Base-by-base conservation (phyloP, 208 protist species). In the Novymonas esmeraldas region DNA sequence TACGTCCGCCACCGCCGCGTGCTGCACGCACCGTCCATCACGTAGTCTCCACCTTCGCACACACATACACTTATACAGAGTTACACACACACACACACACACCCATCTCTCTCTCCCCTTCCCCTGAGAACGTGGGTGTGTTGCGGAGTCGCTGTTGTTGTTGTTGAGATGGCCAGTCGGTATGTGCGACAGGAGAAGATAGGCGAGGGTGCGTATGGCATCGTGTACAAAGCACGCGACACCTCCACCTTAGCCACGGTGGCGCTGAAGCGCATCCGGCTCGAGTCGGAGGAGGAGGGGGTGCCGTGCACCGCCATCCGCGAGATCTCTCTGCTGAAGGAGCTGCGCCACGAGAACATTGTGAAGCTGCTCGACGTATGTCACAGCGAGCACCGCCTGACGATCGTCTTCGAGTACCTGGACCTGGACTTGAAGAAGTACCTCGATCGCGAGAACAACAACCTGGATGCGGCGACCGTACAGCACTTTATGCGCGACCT, bases 361-460 rank as follows among this genome's bases (percentile, higher is more conserved):
- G 91, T 98, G 10, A 91, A 92, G 50, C 70, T 99, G 5, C 75
- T 97, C 20, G 98, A 99, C 69, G 97, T 99, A 7, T 97, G 98
- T 31, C 95, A 98, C 81, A 97, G 82, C 26, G 90, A 98, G 34
- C 88, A 89, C 45, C 96, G 97, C 34, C 86, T 99, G 18, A 98
- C 91, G 6, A 80, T 99, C 24, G 98, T 99, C 13, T 99, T 99
- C 70, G 98, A 99, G 81, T 99, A 93, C 76, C 71, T 98, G 31
- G 96, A 99, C 45, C 51, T 97, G 45, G 98, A 99, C 74, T 67
- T 99, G 46, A 98, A 98, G 72, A 98, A 98, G 72, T 99, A 95
- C 66, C 81, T 99, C 38, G 95, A 99, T 59, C 68, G 67, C 29
- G 64, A 84, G 44, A 74, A 79, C 41, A 75, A 78, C 48, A 83